Evolutionary conservation across 129 eudicot species (phyloP).

Genomic region (Escallonia rubra): DNA sequence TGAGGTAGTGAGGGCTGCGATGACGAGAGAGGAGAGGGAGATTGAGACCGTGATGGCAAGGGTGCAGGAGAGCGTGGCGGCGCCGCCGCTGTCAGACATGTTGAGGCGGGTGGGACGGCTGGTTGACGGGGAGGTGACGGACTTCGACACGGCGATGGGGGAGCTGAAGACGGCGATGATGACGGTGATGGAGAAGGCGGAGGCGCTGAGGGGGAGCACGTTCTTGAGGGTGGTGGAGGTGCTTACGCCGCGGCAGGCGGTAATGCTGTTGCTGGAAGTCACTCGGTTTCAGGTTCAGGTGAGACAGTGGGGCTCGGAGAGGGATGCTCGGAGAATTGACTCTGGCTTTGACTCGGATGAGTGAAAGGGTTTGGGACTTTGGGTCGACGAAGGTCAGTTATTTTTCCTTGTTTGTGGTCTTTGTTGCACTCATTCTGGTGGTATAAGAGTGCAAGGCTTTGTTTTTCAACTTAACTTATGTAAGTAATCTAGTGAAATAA

Average conservation of each 20-base stretch:
- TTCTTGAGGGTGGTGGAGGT: slow-evolving; percentile 32
- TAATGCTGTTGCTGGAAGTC: slow-evolving; percentile 28
- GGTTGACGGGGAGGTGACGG: slow-evolving; percentile 38
- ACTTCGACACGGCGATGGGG: slow-evolving; percentile 23
- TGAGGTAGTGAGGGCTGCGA: slow-evolving; percentile 13
- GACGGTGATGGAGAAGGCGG: slow-evolving; percentile 31
- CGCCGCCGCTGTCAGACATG: slow-evolving; percentile 23
- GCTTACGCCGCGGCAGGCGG: slow-evolving; percentile 31
- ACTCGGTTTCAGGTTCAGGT: slow-evolving; percentile 33
- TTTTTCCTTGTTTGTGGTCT: too few species aligned
- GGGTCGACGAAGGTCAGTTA: too few species aligned
- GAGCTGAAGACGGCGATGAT: slow-evolving; percentile 33
- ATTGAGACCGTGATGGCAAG: slow-evolving; percentile 32
- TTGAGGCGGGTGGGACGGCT: slow-evolving; percentile 21
- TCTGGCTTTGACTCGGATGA: background rate
- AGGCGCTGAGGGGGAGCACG: slow-evolving; percentile 32
- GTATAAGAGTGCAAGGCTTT: too few species aligned
- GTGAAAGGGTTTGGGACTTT: too few species aligned
- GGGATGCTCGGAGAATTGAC: slow-evolving; percentile 13
- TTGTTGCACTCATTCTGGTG: too few species aligned
- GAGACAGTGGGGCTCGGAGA: slow-evolving; percentile 36
- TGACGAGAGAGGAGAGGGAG: slow-evolving; percentile 26
- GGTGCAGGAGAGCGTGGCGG: slow-evolving; percentile 54
- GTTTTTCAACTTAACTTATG: too few species aligned
- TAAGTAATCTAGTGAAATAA: too few species aligned